A percentile compares a stretch with the other conserved stretches of the same genome.
phyloP scores from a whole-genome alignment of 441 rosid species.

The Mallotus repandus region DNA sequence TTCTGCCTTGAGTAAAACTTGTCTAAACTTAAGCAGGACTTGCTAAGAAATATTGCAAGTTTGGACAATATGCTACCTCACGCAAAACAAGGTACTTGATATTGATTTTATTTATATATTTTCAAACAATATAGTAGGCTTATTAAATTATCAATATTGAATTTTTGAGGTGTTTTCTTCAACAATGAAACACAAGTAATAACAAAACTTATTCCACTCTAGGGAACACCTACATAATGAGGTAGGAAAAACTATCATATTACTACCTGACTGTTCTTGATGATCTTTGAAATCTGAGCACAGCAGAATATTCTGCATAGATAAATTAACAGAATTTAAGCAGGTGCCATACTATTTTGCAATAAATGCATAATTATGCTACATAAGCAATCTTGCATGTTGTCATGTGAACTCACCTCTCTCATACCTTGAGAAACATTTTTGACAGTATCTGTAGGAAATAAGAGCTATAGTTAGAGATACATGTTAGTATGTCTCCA shows the following conservation, averaged over 20 bases:
- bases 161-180: too few species aligned
- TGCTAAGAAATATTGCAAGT: neutral
- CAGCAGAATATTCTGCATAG: constrained; percentile 63
- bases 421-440: constrained; percentile 56
- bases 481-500: neutral
- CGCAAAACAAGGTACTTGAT: neutral
- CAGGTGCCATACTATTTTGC: neutral
- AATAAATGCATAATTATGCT: neutral
- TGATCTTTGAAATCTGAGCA: constrained; percentile 58
- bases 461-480: constrained; percentile 19
- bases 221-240: neutral
- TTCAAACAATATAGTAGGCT: too few species aligned
- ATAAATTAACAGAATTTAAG: constrained; percentile 23
- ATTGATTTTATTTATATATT: neutral
- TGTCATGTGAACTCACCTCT: constrained; percentile 52
- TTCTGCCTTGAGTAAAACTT: neutral
- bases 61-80: too few species aligned
- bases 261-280: constrained; percentile 68
- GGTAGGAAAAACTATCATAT: neutral
- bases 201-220: neutral
- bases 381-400: constrained; percentile 8
- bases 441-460: constrained; percentile 54
- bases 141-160: too few species aligned
- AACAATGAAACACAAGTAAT: neutral
- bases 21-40: neutral